Percentiles rank a stretch among this genome's conserved stretches.
Conservation (phyloP, 768 basidiomycete species). For the Panaeolus papilionaceus region DNA sequence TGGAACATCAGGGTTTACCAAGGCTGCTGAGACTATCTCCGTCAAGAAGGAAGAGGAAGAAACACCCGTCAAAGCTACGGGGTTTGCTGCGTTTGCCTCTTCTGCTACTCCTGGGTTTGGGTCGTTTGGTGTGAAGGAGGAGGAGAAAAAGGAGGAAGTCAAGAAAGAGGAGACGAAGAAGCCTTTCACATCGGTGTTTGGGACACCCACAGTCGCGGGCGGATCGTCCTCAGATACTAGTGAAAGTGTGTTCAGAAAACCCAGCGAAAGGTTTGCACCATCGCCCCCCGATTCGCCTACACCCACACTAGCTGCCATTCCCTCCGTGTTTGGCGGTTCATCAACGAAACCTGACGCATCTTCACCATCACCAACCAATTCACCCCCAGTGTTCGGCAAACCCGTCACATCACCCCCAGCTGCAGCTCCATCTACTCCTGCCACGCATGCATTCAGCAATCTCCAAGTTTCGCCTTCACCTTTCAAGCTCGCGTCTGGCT, state of each 20-base stretch:
- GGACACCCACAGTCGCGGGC: background rate
- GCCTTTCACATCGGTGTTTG: slow-evolving; percentile 16
- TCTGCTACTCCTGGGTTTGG: slow-evolving; percentile 37
- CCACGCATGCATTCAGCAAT: slow-evolving; percentile 38
- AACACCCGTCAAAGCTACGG: slow-evolving; percentile 21
- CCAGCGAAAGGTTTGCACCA: background rate
- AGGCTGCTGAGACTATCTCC: slow-evolving; percentile 13
- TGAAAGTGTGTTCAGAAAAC: background rate
- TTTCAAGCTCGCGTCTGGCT: slow-evolving; percentile 47
- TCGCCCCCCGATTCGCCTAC: slow-evolving; percentile 12
- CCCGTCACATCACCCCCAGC: slow-evolving; percentile 22
- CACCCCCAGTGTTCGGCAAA: slow-evolving; percentile 26
- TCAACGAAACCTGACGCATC: slow-evolving; percentile 16
- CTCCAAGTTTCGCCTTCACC: slow-evolving; percentile 35
- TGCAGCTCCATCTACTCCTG: slow-evolving; percentile 18
- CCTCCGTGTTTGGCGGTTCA: slow-evolving; percentile 19
- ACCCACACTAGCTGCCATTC: slow-evolving; percentile 10
- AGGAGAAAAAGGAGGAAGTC: background rate
- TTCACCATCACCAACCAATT: slow-evolving; percentile 19
- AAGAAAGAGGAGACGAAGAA: background rate
- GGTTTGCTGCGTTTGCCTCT: slow-evolving; percentile 31
- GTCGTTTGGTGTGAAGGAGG: slow-evolving; percentile 17
- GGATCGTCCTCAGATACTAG: background rate
- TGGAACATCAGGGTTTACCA: slow-evolving; percentile 20
- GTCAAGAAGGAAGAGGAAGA: background rate